Base-by-base conservation (phyloP, 805 yeast genomes). In the Myxozyma udenii region DNA sequence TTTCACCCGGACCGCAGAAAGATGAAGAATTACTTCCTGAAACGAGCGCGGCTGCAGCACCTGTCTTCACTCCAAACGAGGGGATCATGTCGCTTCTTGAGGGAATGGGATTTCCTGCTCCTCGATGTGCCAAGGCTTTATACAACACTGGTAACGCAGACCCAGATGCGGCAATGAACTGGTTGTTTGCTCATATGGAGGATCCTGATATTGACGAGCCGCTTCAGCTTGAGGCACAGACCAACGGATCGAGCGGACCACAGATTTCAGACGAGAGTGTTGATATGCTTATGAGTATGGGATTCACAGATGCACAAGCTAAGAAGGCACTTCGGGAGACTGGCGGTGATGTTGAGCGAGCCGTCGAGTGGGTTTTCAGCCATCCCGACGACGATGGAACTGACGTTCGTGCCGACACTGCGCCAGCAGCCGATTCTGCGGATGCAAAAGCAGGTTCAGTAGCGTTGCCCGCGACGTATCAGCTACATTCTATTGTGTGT, bases 141-240 rank as follows among this genome's bases (percentile, higher is more conserved):
- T 83, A 74, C 61, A 70, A 78, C 19, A 87, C 95, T 0, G 91
- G 88, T 0, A 89, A 89, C 61, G 58, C 67, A 0, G 71, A 68
- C 40, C 61, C 70, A 0, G 97, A 91, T 57, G 75, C 75, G 4
- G 96, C 97, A 0, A 82, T 86, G 85, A 86, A 87, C 61, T 87
- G 97, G 95, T 66, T 93, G 4, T 84, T 93, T 64, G 85, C 78
- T 19, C 95, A 90, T 64, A 80, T 88, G 83, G 97, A 90, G 22
- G 96, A 87, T 66, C 65, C 82, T 1, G 85, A 79, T 62, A 77
- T 90, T 40, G 95, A 90, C 65, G 80, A 70, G 4, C 84, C 87
- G 1, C 74, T 85, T 22, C 68, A 26, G 61, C 52, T 12, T 42
- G 57, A 21, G 4, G 33, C 24, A 12, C 39, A 39, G 11, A 19